phyloP scores from a whole-genome alignment of 257 asterid species.

The Solanum verrucosum region DNA sequence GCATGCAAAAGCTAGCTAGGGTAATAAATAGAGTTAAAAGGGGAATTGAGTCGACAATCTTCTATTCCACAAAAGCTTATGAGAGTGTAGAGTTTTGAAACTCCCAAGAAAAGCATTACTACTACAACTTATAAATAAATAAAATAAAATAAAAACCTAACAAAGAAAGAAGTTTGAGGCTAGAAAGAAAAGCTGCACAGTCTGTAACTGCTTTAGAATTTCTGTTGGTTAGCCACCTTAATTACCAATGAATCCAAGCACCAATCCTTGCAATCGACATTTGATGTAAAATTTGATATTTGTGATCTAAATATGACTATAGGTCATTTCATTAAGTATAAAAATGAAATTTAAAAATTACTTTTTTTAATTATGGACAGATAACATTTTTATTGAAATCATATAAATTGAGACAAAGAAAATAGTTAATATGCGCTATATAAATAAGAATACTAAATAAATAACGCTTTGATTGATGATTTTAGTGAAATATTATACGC shows the following conservation, averaged over 20 bases:
- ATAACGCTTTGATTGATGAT: background rate
- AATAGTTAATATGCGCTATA: background rate
- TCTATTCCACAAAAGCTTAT: constrained; percentile 5
- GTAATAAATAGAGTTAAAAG: background rate
- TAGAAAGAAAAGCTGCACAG: constrained; percentile 1
- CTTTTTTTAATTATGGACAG: background rate
- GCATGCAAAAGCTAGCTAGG: background rate
- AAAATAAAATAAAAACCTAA: background rate
- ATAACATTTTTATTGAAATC: background rate
- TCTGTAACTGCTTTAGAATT: background rate
- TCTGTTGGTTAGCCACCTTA: background rate
- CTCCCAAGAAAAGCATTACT: constrained; percentile 1
- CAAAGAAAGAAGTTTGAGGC: background rate
- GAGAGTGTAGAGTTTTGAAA: background rate
- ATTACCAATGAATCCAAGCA: background rate
- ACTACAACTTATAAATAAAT: background rate
- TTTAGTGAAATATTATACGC: background rate
- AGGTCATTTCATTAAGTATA: background rate
- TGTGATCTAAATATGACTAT: background rate
- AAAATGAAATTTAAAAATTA: background rate
- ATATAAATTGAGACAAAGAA: background rate
- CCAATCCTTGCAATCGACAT: background rate
- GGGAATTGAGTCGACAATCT: constrained; percentile 2
- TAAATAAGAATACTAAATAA: background rate
- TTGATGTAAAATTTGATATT: background rate